A percentile compares a stretch with the other conserved stretches of the same genome.
phyloP scores from a whole-genome alignment of 768 basidiomycete genomes.

The Boletus pseudo-olivaceus region DNA sequence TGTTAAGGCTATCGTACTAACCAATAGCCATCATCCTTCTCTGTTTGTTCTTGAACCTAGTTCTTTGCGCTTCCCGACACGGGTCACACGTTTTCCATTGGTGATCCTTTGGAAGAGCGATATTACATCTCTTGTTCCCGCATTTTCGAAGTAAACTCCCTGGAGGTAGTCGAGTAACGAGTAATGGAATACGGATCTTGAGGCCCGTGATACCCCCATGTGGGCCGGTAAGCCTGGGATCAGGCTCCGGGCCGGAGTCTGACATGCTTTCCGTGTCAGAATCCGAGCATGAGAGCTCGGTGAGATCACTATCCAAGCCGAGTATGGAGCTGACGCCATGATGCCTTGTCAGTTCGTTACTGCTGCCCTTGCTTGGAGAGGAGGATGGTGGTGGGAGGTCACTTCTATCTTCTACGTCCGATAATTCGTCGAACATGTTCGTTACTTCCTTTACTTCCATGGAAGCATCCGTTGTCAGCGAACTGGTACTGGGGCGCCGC shows the following conservation, averaged over 20 bases:
- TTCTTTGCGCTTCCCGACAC: conserved; percentile 36
- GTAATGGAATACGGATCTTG: conserved; percentile 25
- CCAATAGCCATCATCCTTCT: conserved; percentile 2
- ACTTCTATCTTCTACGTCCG: not conserved
- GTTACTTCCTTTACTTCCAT: not conserved
- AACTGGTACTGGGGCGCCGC: not conserved
- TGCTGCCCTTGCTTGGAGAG: conserved; percentile 1
- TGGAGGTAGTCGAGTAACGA: conserved; percentile 14
- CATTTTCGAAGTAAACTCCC: conserved; percentile 26
- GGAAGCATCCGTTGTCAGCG: not conserved
- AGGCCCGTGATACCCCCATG: not conserved
- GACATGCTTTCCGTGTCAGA: conserved; percentile 4
- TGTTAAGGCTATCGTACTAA: not conserved
- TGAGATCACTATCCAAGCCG: conserved; percentile 27
- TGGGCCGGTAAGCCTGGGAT: not conserved
- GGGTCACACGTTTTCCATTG: conserved; percentile 43
- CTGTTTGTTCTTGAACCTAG: conserved; percentile 22
- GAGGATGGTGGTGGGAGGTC: not conserved
- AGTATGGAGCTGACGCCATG: not conserved
- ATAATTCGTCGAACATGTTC: not conserved
- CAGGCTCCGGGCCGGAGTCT: not conserved
- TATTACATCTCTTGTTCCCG: conserved; percentile 33
- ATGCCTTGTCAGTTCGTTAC: not conserved
- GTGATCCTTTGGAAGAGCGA: conserved; percentile 30
- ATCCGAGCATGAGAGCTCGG: conserved; percentile 15